Evolutionary conservation across 495 filamentous ascomycete genomes (phyloP), one percentile per base, ranked within the genome.

Genomic region (Penicillium salamii): DNA sequence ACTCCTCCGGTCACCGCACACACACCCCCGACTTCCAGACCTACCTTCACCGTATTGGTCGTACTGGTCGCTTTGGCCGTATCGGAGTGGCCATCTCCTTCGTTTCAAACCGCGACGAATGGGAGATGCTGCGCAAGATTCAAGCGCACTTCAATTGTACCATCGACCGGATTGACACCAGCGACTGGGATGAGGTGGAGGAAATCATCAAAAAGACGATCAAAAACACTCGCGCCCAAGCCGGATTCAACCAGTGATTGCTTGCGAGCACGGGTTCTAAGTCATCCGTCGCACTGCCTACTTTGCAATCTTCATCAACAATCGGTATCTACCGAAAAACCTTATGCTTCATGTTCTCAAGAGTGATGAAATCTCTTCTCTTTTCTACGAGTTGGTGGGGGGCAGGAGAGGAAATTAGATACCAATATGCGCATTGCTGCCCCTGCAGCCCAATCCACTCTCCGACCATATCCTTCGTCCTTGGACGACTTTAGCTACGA

Each of bases 61-160:
- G 29, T 39, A 42, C 24, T 1, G 95, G 95, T 44, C 89, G 95
- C 35, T 99, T 97, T 62, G 95, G 95, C 21, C 90, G 92, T 63
- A 89, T 96, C n/a, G 95, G 95, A 57, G 91, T 97, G 50, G 87
- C 87, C 31, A 91, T 99, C 59, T 88, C 83, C 50, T 95, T 99
- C 55, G 88, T 99, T 23, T 83, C 86, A 33, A 89, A 91, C 71
- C 78, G 78, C 46, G 78, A 79, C 48, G 90, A 86, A 61, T 96
- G 81, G 79, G 53, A 76, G 7, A 85, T 88, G 63, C 78, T 97
- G 15, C 78, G 81, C 37, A 66, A 83, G 26, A 99, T 99, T 59
- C 82, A 85, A 46, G 62, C 79, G 3, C 86, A 86, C 65, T 97
- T 87, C 65, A 70, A 69, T 20, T 73, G 80, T 19, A 49, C 71